Conservation (phyloP, 306 rosid species). For the Ormosia emarginata region DNA sequence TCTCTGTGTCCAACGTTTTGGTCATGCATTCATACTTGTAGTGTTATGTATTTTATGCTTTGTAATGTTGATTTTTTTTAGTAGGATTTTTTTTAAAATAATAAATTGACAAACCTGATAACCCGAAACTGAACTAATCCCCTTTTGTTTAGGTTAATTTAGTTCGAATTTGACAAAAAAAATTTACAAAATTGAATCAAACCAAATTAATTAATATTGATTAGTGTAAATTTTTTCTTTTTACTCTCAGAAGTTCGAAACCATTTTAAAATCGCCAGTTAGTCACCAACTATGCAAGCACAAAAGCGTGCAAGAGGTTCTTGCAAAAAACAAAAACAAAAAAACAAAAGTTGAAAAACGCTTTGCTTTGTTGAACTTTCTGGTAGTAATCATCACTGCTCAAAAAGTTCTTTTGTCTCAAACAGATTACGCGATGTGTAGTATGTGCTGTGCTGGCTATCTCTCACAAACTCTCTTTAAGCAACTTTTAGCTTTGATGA, state of each 20-base stretch:
- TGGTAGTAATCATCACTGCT: slow-evolving; percentile 30
- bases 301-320: slow-evolving; percentile 22
- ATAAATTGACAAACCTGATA: no score
- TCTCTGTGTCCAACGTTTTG: background rate
- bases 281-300: slow-evolving; percentile 23
- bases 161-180: no score
- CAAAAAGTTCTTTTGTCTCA: slow-evolving; percentile 11
- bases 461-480: slow-evolving; percentile 9
- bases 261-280: background rate
- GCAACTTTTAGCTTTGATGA: background rate
- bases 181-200: no score
- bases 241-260: background rate
- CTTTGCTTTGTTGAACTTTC: slow-evolving; percentile 33
- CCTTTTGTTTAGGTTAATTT: no score
- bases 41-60: no score
- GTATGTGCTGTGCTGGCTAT: background rate
- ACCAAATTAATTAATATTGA: no score
- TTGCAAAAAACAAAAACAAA: slow-evolving; percentile 28
- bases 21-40: background rate
- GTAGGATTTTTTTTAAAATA: no score
- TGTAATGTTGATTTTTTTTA: no score
- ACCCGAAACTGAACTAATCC: no score
- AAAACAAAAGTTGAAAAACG: slow-evolving; percentile 11
- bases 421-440: slow-evolving; percentile 14
- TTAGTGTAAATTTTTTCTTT: no score